Evolutionary conservation across 352 stramenopile genomes (phyloP).

Genomic region (Plasmopara muralis): DNA sequence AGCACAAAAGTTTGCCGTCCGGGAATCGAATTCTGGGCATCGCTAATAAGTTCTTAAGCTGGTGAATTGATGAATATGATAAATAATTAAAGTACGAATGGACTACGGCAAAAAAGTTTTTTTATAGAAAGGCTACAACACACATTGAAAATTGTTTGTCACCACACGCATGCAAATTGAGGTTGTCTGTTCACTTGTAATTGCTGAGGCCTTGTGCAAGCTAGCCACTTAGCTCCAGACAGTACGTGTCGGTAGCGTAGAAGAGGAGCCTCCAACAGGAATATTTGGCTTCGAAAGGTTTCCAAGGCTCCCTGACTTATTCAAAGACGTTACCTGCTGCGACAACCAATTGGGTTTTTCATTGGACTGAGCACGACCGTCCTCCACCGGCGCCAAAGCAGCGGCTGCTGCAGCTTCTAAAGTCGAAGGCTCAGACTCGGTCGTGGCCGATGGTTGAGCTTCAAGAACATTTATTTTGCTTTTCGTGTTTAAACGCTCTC

Average conservation of each 20-base stretch:
- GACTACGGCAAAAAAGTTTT: no score
- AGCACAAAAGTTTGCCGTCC: no score
- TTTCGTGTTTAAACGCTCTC: conserved; percentile 11
- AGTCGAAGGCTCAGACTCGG: conserved; percentile 10
- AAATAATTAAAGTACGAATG: no score
- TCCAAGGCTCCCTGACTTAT: conserved; percentile 11
- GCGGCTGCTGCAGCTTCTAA: conserved; percentile 5
- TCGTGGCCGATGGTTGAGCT: not conserved
- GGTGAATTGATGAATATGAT: no score
- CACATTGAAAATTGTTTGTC: no score
- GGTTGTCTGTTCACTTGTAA: no score
- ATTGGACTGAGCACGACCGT: conserved; percentile 5
- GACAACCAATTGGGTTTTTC: conserved; percentile 16
- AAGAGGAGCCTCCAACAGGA: conserved; percentile 21
- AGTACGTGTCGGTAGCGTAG: conserved; percentile 39
- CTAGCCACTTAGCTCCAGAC: conserved; percentile 40
- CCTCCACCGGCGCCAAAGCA: conserved; percentile 7
- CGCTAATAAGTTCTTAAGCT: no score
- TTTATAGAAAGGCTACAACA: no score
- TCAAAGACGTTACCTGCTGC: conserved; percentile 25
- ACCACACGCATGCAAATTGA: no score
- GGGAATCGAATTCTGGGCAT: no score
- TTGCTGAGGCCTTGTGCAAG: no score
- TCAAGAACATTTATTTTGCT: conserved; percentile 13
- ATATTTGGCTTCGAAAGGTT: conserved; percentile 19